These are phyloP conservation scores for Turritis glabra DNA, from an alignment of 345 rosid genomes.

Conservation along the genomic window DNA sequence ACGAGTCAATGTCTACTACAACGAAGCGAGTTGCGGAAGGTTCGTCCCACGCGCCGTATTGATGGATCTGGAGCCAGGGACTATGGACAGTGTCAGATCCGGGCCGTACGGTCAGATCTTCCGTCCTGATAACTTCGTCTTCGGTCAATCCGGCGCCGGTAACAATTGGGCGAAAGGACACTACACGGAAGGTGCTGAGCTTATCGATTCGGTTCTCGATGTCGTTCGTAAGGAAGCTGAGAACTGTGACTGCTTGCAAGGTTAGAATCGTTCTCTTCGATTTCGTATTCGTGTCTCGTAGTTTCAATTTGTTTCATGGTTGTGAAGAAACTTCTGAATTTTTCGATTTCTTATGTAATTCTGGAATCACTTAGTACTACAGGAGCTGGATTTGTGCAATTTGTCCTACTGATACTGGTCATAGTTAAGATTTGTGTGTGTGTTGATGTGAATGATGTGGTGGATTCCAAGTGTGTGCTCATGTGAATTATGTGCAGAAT, in stretches of 20 bases:
- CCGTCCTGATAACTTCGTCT: slow-evolving; percentile 43
- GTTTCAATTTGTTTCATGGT: background rate
- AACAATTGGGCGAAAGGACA: slow-evolving; percentile 45
- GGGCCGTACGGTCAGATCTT: slow-evolving; percentile 61
- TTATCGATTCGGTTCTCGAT: slow-evolving; percentile 42
- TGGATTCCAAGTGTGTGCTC: no score
- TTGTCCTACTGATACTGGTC: background rate
- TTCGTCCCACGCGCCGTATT: slow-evolving; percentile 72
- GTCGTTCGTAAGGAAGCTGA: slow-evolving; percentile 42
- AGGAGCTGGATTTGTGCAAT: background rate
- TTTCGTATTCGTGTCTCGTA: background rate
- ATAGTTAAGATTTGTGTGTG: background rate
- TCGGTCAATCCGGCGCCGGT: slow-evolving; percentile 41
- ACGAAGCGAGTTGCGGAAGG: slow-evolving; percentile 74
- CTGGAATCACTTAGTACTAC: background rate
- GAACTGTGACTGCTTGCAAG: slow-evolving; percentile 44
- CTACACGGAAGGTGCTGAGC: slow-evolving; percentile 43
- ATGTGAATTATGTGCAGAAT: no score
- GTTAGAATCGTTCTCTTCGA: background rate
- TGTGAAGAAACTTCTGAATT: background rate
- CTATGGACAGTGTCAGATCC: slow-evolving; percentile 80
- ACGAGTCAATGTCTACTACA: slow-evolving; percentile 76
- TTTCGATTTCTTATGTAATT: background rate
- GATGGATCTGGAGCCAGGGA: slow-evolving; percentile 83
- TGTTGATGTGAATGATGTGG: background rate